These are phyloP conservation scores for Colletotrichum aenigma DNA, from an alignment of 2,329 filamentous ascomycete genomes.

Conservation along the genomic window DNA sequence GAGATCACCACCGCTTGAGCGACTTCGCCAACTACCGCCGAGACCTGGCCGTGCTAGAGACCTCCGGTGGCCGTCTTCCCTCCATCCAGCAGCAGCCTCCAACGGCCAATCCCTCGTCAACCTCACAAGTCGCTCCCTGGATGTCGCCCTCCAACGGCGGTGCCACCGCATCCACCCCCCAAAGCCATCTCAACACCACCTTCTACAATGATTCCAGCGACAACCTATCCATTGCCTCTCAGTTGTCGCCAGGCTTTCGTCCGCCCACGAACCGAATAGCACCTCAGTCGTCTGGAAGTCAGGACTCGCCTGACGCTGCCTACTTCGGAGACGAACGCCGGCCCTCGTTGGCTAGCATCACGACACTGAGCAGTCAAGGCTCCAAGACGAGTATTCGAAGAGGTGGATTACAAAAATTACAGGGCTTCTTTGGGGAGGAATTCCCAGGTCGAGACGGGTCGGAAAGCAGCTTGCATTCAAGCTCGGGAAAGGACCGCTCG, in stretches of 20 bases:
- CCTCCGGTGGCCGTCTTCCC: slow-evolving; percentile 59
- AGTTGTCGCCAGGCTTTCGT: slow-evolving; percentile 73
- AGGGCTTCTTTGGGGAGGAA: slow-evolving; percentile 93
- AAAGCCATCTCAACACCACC: slow-evolving; percentile 44
- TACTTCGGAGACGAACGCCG: slow-evolving; percentile 76
- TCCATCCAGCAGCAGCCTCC: slow-evolving; percentile 65
- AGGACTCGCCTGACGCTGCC: slow-evolving; percentile 65
- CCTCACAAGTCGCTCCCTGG: slow-evolving; percentile 64
- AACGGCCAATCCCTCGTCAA: slow-evolving; percentile 56
- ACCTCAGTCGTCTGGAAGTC: slow-evolving; percentile 48
- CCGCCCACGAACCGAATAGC: slow-evolving; percentile 30
- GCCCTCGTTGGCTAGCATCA: slow-evolving; percentile 87
- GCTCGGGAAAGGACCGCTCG: slow-evolving; percentile 63
- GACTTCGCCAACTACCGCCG: slow-evolving; percentile 74
- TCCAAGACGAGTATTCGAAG: slow-evolving; percentile 76
- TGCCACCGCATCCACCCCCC: slow-evolving; percentile 29
- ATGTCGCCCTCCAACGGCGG: slow-evolving; percentile 47
- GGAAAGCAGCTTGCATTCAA: slow-evolving; percentile 66
- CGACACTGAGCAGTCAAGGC: slow-evolving; percentile 82
- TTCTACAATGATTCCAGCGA: slow-evolving; percentile 82
- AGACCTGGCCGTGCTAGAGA: slow-evolving; percentile 72
- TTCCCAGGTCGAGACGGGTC: slow-evolving; percentile 77
- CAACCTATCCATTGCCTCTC: slow-evolving; percentile 64
- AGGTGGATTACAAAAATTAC: slow-evolving; percentile 80
- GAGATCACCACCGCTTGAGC: slow-evolving; percentile 60